Conservation (phyloP, 768 basidiomycete genomes). For the Rhodosporidiobolus odoratus region DNA sequence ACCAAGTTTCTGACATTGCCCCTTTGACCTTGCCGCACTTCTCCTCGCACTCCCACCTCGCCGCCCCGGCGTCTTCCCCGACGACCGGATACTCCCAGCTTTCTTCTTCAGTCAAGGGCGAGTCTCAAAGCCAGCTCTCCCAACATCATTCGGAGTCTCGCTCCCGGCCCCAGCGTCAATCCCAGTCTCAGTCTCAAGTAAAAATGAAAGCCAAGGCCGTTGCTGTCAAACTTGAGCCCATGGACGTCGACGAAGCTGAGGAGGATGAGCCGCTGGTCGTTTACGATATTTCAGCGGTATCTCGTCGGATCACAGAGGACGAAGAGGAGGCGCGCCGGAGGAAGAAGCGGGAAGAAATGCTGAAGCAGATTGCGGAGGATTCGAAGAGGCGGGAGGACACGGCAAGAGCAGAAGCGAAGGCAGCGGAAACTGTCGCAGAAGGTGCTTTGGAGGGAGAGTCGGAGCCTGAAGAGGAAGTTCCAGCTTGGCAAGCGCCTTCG, state of each 20-base stretch:
- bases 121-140: neutral
- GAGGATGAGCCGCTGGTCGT: neutral
- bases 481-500: neutral
- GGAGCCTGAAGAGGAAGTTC: constrained; percentile 14
- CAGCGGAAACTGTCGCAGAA: neutral
- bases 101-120: neutral
- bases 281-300: neutral
- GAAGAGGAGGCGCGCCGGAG: no score
- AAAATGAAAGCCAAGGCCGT: neutral
- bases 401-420: neutral
- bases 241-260: neutral
- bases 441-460: neutral
- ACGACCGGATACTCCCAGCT: neutral
- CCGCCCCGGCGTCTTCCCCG: neutral
- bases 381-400: neutral
- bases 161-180: neutral
- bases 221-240: neutral
- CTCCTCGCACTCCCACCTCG: neutral
- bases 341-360: neutral
- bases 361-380: neutral
- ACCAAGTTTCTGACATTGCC: neutral
- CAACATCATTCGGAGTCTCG: neutral
- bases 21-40: neutral
- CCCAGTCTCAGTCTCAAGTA: no score
- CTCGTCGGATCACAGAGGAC: neutral